Evolutionary conservation across 306 rosid species (phyloP), one percentile per base, ranked within the genome.

Genomic region (Malus sieversii): DNA sequence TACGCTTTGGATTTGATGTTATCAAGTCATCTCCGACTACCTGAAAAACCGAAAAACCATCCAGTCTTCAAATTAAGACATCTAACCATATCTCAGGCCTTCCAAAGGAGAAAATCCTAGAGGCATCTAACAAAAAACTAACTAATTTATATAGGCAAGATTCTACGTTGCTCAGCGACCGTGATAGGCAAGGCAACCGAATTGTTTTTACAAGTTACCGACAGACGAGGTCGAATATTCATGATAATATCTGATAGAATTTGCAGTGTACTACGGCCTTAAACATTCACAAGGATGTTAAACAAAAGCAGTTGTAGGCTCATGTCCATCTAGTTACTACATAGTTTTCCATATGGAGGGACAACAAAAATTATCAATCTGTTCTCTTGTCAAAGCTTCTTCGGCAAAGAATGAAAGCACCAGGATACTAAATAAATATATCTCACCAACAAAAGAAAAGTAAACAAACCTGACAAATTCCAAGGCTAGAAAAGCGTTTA

Each of bases 1-100:
- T 84, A 73, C 97, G 92, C 78, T 87, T 88, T 84, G 87, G 75
- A 88, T 90, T 95, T 60, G 98, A 95, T 87, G 90, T 89, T 74
- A 95, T 81, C 75, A 92, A 85, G 86, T 88, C 97, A 84, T 84
- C 95, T 81, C 98, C 98, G 32, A 90, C 92, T 45, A 92, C 96
- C 98, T 95, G 89, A 84, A 82, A 75, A 5, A 81, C 98, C 92
- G 88, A 84, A 82, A 74, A 81, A 87, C 59, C 86, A 84, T 70
- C 52, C 42, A 55, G 59, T 60, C 72, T 20, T 70, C 25, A n/a
- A 8, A 16, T 19, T 35, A 29, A 51, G 19, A 27, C 51, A 73
- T 61, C 22, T 20, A 71, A 61, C 75, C 32, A 18, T 33, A 71
- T 52, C 72, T 16, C 25, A 66, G 38, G 75, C 9, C 10, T 38